phyloP scores from a whole-genome alignment of 495 filamentous ascomycete species.

The Talaromyces wortmannii region DNA sequence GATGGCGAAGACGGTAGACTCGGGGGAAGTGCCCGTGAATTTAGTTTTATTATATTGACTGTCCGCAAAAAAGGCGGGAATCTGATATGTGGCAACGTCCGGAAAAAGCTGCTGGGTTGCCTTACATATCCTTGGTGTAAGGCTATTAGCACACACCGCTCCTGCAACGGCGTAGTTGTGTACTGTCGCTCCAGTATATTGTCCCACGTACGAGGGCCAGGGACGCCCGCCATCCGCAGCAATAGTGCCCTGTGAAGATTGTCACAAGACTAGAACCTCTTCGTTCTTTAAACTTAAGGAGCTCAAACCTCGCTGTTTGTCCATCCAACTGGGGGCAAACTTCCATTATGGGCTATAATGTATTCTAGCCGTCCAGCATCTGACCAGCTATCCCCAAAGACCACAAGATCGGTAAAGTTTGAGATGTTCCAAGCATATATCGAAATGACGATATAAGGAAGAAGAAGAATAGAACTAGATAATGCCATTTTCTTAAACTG shows the following conservation, averaged over 20 bases:
- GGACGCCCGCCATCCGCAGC: neutral
- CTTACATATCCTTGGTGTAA: neutral
- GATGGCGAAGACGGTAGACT: neutral
- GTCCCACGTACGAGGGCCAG: neutral
- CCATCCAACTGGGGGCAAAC: neutral
- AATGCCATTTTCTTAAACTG: too few species aligned
- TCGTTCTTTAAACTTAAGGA: too few species aligned
- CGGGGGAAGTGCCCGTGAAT: neutral
- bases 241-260: neutral
- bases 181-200: neutral
- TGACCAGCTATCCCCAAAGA: neutral
- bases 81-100: neutral
- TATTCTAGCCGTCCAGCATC: neutral
- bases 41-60: neutral
- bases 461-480: too few species aligned
- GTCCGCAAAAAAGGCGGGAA: neutral
- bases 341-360: neutral
- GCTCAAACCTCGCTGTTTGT: neutral
- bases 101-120: neutral
- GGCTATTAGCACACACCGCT: neutral
- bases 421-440: too few species aligned
- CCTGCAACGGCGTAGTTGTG: neutral
- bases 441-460: too few species aligned
- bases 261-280: too few species aligned
- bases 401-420: too few species aligned